Conservation (phyloP, 2,329 filamentous ascomycete genomes). For the Colletotrichum sp. region DNA sequence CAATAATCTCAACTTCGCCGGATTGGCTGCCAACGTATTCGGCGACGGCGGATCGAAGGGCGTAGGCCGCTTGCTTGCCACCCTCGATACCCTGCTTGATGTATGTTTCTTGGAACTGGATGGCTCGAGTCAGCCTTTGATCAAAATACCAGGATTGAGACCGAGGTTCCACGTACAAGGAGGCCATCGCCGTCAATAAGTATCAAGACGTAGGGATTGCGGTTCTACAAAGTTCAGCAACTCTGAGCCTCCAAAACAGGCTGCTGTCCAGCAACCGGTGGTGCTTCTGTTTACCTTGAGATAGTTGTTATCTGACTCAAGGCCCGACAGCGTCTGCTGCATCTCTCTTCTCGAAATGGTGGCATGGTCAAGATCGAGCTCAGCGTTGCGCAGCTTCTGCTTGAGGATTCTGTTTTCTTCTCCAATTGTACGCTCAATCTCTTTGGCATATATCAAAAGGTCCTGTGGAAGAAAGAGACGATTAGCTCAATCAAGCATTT, state of each 20-base stretch:
- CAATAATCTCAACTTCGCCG: constrained; percentile 57
- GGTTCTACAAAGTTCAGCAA: constrained; percentile 41
- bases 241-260: background rate
- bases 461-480: constrained; percentile 39
- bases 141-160: background rate
- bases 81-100: constrained; percentile 61
- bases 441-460: constrained; percentile 50
- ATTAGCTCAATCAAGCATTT: background rate
- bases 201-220: constrained; percentile 64
- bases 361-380: constrained; percentile 58
- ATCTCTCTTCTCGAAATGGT: constrained; percentile 53
- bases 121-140: constrained; percentile 1
- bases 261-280: constrained; percentile 4
- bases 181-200: constrained; percentile 69
- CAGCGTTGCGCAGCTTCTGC: constrained; percentile 45
- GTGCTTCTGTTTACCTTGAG: constrained; percentile 47
- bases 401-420: constrained; percentile 49
- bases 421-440: constrained; percentile 45
- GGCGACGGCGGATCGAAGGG: constrained; percentile 53
- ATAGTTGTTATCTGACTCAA: constrained; percentile 41
- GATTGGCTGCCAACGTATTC: constrained; percentile 49
- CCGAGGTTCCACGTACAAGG: constrained; percentile 45
- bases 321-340: constrained; percentile 50
- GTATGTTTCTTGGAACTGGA: constrained; percentile 62
- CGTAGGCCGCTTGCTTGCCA: constrained; percentile 56